Percentiles rank a stretch among this genome's conserved stretches.
phyloP scores from a whole-genome alignment of 2,329 filamentous ascomycete species.

The Cladosporium colombiae region DNA sequence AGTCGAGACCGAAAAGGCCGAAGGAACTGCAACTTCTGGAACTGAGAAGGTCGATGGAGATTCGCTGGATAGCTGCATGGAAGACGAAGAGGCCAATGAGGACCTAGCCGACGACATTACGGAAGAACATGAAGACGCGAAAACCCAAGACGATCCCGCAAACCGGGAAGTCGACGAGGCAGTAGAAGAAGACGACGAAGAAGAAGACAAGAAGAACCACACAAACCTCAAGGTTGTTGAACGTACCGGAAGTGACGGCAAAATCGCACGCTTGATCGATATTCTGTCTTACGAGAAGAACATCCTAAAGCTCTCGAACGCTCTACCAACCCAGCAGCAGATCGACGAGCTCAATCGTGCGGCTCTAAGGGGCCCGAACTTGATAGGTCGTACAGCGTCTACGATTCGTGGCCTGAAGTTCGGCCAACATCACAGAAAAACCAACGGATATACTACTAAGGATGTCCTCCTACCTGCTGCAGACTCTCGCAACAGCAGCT shows the following conservation, averaged over 20 bases:
- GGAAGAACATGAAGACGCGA: no score
- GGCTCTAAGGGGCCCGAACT: neutral
- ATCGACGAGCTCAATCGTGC: neutral
- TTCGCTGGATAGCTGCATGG: no score
- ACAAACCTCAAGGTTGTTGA: neutral
- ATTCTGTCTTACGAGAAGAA: neutral
- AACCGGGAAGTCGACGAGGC: neutral
- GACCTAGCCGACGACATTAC: no score
- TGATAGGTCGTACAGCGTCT: slow-evolving; percentile 5
- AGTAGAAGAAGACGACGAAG: neutral
- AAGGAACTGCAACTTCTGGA: neutral
- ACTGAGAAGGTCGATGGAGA: neutral
- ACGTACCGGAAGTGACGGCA: neutral
- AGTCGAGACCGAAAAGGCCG: neutral
- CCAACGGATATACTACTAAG: slow-evolving; percentile 14
- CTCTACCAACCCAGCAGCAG: neutral
- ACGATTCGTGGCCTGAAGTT: neutral
- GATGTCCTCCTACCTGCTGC: slow-evolving; percentile 17
- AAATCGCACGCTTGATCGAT: neutral
- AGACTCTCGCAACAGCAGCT: neutral
- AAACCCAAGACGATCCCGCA: neutral
- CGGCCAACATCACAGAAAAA: neutral
- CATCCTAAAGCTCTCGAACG: neutral
- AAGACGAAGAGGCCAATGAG: no score
- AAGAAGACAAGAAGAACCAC: neutral